phyloP scores from a whole-genome alignment of 768 basidiomycete genomes.

The Phanerodontia chrysosporium region DNA sequence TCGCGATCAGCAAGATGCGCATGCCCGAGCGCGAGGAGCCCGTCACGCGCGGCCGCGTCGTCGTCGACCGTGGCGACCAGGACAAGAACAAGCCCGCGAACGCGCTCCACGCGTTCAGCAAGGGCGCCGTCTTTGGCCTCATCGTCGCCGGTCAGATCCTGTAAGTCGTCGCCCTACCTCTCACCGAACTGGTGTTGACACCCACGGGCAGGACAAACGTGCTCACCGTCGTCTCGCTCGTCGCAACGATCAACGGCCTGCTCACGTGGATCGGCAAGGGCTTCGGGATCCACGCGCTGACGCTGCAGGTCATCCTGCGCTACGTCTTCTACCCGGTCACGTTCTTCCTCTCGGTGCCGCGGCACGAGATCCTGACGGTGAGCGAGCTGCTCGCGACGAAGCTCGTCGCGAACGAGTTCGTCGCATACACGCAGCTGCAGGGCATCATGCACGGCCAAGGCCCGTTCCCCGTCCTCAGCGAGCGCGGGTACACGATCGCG shows the following conservation, averaged over 20 bases:
- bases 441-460: constrained; percentile 35
- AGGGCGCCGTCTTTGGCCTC: constrained; percentile 81
- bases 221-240: constrained; percentile 77
- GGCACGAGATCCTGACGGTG: constrained; percentile 75
- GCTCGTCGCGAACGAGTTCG: constrained; percentile 84
- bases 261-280: constrained; percentile 87
- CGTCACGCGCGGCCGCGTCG: constrained; percentile 75
- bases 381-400: constrained; percentile 82
- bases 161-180: constrained; percentile 36
- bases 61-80: constrained; percentile 70
- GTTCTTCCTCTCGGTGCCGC: constrained; percentile 76
- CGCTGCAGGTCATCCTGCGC: constrained; percentile 78
- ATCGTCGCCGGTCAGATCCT: constrained; percentile 85
- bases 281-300: constrained; percentile 78
- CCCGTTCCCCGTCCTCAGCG: constrained; percentile 47
- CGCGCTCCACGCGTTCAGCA: constrained; percentile 83
- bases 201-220: constrained; percentile 60
- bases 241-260: constrained; percentile 78
- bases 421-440: constrained; percentile 62
- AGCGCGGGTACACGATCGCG: constrained; percentile 76
- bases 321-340: constrained; percentile 88
- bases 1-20: constrained; percentile 87
- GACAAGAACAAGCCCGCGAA: constrained; percentile 61
- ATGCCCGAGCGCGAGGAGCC: constrained; percentile 83
- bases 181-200: not conserved